These are phyloP conservation scores for Candida tibetensis DNA, from an alignment of 805 yeast genomes.

Conservation along the genomic window DNA sequence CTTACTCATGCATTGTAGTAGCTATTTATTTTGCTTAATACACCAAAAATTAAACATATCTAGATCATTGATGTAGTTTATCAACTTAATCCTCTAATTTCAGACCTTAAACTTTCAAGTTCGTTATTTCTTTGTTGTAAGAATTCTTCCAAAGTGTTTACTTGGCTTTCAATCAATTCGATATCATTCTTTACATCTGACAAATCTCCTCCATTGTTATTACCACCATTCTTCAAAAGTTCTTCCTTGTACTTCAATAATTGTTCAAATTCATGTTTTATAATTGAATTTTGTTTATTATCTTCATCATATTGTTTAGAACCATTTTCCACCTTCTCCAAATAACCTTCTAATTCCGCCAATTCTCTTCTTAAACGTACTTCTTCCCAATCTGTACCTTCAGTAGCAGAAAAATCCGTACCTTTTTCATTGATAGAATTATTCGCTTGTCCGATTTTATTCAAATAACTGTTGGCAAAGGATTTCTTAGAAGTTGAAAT, in stretches of 20 bases:
- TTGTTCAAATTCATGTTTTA: conserved; percentile 72
- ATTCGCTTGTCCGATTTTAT: conserved; percentile 53
- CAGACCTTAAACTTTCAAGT: conserved; percentile 13
- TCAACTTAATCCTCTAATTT: neutral
- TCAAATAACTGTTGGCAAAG: conserved; percentile 56
- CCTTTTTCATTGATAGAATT: conserved; percentile 41
- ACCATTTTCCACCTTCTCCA: conserved; percentile 46
- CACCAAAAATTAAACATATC: neutral
- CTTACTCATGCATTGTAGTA: conserved; percentile 3
- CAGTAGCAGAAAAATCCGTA: conserved; percentile 68
- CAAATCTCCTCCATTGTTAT: conserved; percentile 32
- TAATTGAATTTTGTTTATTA: conserved; percentile 22
- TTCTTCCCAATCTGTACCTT: conserved; percentile 92
- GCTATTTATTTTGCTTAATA: conserved; percentile 4
- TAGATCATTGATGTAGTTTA: too few relatives aligned
- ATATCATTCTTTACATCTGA: conserved; percentile 59
- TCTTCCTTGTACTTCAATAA: conserved; percentile 72
- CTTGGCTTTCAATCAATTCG: conserved; percentile 73
- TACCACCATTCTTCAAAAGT: conserved; percentile 35
- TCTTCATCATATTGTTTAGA: conserved; percentile 19
- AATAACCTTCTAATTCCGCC: conserved; percentile 66
- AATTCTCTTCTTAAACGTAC: conserved; percentile 78
- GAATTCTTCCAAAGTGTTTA: conserved; percentile 67
- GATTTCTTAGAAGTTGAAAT: conserved; percentile 18
- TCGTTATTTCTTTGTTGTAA: conserved; percentile 60